Percentiles rank a stretch among this genome's conserved stretches.
Evolutionary conservation across 768 basidiomycete genomes (phyloP).

Genomic region (Boletus insuetus): DNA sequence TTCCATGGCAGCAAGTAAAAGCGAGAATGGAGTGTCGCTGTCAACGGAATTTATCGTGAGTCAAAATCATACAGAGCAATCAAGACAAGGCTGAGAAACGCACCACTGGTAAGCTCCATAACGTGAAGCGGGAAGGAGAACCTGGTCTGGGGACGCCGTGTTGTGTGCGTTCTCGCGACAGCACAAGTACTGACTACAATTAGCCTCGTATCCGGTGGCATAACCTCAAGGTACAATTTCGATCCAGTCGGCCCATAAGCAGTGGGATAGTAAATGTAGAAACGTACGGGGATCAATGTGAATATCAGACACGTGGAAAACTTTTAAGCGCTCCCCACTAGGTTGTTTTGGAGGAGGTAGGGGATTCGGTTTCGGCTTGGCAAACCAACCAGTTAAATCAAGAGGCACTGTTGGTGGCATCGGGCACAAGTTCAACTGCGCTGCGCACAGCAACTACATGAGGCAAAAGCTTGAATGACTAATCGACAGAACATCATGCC

Average conservation of each 20-base stretch:
- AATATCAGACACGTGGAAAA: slow-evolving; percentile 48
- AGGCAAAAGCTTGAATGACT: not conserved
- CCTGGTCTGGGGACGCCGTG: slow-evolving; percentile 41
- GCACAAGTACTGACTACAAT: slow-evolving; percentile 62
- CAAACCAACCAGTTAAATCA: slow-evolving; percentile 48
- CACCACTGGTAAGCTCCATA: slow-evolving; percentile 45
- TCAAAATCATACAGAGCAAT: no score
- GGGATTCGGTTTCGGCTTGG: slow-evolving; percentile 48
- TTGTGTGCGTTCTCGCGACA: slow-evolving; percentile 56
- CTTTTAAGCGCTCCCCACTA: slow-evolving; percentile 45
- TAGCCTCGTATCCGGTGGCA: slow-evolving; percentile 65
- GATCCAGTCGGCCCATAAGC: not conserved
- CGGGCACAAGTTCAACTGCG: slow-evolving; percentile 36
- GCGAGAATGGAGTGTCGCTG: slow-evolving; percentile 60
- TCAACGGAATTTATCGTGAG: not conserved
- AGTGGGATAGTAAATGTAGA: not conserved
- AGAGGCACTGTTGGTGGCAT: slow-evolving; percentile 40
- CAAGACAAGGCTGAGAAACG: not conserved
- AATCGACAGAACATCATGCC: not conserved
- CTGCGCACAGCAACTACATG: slow-evolving; percentile 34
- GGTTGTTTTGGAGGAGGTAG: slow-evolving; percentile 40
- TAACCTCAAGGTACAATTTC: slow-evolving; percentile 44
- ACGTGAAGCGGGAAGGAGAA: slow-evolving; percentile 57
- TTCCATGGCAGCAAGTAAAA: slow-evolving; percentile 55
- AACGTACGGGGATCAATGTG: slow-evolving; percentile 50